Conservation (phyloP, 1,139 yeast genomes). For the Candida glucosophila region DNA sequence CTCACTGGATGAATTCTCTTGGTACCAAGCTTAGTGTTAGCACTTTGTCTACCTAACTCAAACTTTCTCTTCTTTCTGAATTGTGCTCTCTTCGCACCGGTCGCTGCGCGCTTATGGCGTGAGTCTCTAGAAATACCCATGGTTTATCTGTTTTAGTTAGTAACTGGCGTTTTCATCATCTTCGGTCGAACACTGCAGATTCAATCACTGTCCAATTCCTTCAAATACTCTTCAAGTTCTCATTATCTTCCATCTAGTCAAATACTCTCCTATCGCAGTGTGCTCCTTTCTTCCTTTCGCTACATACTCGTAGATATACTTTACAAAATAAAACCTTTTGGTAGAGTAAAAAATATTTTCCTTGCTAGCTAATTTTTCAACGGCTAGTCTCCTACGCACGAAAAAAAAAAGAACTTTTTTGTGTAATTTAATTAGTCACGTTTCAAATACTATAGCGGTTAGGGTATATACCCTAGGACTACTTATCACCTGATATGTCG, state of each 20-base stretch:
- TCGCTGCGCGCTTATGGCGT: slow-evolving; percentile 99
- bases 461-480: too few species aligned
- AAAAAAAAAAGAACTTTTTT: too few species aligned
- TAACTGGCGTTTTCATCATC: slow-evolving; percentile 7
- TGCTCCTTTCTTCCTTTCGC: too few species aligned
- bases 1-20: slow-evolving; percentile 99
- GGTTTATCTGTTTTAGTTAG: slow-evolving; percentile 21
- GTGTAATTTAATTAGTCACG: too few species aligned
- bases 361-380: too few species aligned
- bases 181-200: too few species aligned
- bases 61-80: slow-evolving; percentile 99
- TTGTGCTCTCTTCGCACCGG: slow-evolving; percentile 99
- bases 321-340: background rate
- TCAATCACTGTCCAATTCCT: too few species aligned
- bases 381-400: too few species aligned
- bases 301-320: background rate
- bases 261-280: too few species aligned
- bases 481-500: too few species aligned
- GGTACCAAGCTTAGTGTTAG: slow-evolving; percentile 98
- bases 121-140: slow-evolving; percentile 99
- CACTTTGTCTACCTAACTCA: slow-evolving; percentile 99
- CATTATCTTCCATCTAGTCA: slow-evolving; percentile 1
- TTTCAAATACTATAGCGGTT: too few species aligned
- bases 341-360: background rate
- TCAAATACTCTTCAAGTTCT: too few species aligned